Evolutionary conservation across 1,284 basidiomycete species (phyloP).

Genomic region (Trametes pubescens): DNA sequence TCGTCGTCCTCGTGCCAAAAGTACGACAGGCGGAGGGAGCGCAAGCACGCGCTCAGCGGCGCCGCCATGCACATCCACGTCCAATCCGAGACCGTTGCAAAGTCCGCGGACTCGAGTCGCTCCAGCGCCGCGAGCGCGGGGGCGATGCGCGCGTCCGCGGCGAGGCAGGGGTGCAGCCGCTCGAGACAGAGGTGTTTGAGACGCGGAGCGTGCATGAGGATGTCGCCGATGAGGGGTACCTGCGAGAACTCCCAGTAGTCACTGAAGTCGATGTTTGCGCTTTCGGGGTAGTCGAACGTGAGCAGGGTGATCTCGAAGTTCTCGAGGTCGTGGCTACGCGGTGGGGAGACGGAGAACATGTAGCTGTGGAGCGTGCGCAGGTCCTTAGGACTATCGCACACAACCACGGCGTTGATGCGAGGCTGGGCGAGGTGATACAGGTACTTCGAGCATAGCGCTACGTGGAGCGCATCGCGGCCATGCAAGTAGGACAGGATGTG

Average conservation of each 20-base stretch:
- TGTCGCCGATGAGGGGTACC: slow-evolving; percentile 17
- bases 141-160: slow-evolving; percentile 13
- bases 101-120: slow-evolving; percentile 7
- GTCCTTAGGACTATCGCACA: background rate
- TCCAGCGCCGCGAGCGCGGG: slow-evolving; percentile 13
- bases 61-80: background rate
- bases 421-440: slow-evolving; percentile 6
- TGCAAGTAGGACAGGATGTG: slow-evolving; percentile 12
- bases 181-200: slow-evolving; percentile 16
- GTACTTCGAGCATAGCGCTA: slow-evolving; percentile 11
- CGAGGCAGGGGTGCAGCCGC: slow-evolving; percentile 15
- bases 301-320: slow-evolving; percentile 4
- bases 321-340: slow-evolving; percentile 10
- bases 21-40: slow-evolving; percentile 5
- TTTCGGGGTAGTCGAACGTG: slow-evolving; percentile 9
- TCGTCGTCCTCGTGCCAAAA: slow-evolving; percentile 15
- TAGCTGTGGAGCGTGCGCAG: background rate
- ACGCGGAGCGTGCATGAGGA: slow-evolving; percentile 14
- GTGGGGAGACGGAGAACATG: slow-evolving; percentile 12
- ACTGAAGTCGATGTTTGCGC: background rate
- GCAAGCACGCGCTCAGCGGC: background rate
- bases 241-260: slow-evolving; percentile 17
- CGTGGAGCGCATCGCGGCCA: slow-evolving; percentile 10
- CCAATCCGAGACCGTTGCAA: slow-evolving; percentile 13
- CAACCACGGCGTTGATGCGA: slow-evolving; percentile 5